phyloP scores from a whole-genome alignment of 331 rosid species.

The Acacia concinna region DNA sequence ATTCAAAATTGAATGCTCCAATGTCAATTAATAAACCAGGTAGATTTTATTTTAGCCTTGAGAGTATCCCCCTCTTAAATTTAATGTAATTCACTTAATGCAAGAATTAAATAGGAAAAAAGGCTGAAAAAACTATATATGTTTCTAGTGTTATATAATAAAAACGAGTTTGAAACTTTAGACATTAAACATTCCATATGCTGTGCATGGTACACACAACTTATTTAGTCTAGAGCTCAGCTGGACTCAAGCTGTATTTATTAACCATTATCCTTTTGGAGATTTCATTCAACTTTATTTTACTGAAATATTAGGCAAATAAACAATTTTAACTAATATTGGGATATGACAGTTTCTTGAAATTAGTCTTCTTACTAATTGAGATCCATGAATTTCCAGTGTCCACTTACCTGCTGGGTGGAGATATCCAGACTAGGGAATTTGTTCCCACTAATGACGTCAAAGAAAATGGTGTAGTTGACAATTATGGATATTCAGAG shows the following conservation, averaged over 20 bases:
- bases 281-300: neutral
- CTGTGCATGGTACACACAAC: neutral
- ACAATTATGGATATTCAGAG: slow-evolving; percentile 68
- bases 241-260: neutral
- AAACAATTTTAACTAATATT: neutral
- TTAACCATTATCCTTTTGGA: neutral
- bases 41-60: slow-evolving; percentile 27
- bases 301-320: slow-evolving; percentile 15
- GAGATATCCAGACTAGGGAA: slow-evolving; percentile 77
- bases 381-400: slow-evolving; percentile 52
- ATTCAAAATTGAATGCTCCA: slow-evolving; percentile 53
- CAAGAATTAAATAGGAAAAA: neutral
- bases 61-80: neutral
- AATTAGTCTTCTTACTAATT: slow-evolving; percentile 25
- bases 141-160: neutral
- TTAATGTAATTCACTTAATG: neutral
- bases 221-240: neutral
- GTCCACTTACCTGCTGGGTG: slow-evolving; percentile 63
- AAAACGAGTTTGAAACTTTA: neutral
- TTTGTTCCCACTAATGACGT: slow-evolving; percentile 55
- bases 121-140: neutral
- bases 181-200: too few relatives aligned
- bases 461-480: slow-evolving; percentile 67
- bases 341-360: neutral
- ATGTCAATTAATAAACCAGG: slow-evolving; percentile 67